phyloP scores from a whole-genome alignment of 192 early-diverging fungal species.

The Podila epigama region DNA sequence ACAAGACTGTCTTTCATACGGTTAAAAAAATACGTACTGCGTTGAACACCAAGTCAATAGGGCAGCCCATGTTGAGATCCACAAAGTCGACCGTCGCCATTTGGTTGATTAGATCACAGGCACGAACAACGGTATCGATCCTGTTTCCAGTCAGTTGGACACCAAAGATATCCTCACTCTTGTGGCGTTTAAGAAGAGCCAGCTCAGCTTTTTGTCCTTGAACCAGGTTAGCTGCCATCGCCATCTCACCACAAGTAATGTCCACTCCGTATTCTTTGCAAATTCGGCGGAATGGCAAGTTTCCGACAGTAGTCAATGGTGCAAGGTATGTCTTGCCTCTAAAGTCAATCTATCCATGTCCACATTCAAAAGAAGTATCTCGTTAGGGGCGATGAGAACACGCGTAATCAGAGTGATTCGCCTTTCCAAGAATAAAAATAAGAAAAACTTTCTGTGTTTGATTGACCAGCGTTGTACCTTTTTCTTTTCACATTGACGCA shows the following conservation, averaged over 20 bases:
- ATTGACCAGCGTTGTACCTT: constrained; percentile 22
- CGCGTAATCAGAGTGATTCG: neutral
- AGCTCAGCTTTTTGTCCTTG: constrained; percentile 79
- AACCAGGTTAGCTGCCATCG: constrained; percentile 70
- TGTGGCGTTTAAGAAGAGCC: constrained; percentile 85
- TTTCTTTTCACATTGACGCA: constrained; percentile 66
- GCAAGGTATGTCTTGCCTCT: constrained; percentile 91
- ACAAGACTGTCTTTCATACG: neutral
- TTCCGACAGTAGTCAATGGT: constrained; percentile 97
- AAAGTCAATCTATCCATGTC: constrained; percentile 65
- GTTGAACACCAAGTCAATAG: constrained; percentile 86
- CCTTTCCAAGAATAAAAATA: neutral
- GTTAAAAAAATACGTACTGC: constrained; percentile 33
- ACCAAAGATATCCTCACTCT: constrained; percentile 90
- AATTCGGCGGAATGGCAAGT: constrained; percentile 94
- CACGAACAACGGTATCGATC: constrained; percentile 61
- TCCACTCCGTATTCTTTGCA: constrained; percentile 95
- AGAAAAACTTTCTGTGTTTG: neutral
- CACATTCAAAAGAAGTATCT: neutral
- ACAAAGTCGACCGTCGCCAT: constrained; percentile 88
- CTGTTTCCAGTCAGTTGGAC: constrained; percentile 84
- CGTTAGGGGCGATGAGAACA: too few relatives aligned
- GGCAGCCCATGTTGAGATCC: constrained; percentile 97
- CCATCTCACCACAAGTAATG: constrained; percentile 98
- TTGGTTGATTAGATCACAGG: constrained; percentile 73